Percentiles rank a stretch among this genome's conserved stretches.
These are phyloP conservation scores for Eustoma russellianum DNA, from an alignment of 257 asterid genomes.

Conservation along the genomic window DNA sequence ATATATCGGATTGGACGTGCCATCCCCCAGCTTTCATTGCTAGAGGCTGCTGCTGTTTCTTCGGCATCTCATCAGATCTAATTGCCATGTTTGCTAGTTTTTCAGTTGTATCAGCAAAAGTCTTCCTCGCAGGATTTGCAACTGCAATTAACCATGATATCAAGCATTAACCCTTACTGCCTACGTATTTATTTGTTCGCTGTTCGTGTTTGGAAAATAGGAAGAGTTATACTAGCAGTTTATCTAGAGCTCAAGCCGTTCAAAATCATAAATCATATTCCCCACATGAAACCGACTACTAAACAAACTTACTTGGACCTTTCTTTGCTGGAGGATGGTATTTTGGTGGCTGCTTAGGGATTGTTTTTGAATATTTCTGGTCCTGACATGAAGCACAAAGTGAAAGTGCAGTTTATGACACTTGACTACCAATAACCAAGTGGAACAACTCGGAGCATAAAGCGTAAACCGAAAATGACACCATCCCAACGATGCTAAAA, in stretches of 20 bases:
- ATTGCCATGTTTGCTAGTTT: slow-evolving; percentile 52
- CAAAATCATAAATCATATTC: neutral
- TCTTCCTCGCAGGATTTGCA: slow-evolving; percentile 28
- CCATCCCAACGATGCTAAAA: no score
- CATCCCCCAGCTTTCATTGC: slow-evolving; percentile 89
- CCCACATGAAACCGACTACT: neutral
- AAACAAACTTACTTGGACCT: slow-evolving; percentile 34
- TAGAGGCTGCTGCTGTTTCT: slow-evolving; percentile 41
- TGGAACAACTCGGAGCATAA: neutral
- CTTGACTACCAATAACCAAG: neutral
- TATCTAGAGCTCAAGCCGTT: neutral
- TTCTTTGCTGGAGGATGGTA: slow-evolving; percentile 65
- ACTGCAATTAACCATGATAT: slow-evolving; percentile 12
- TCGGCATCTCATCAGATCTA: slow-evolving; percentile 34
- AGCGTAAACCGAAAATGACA: neutral
- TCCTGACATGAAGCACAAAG: neutral
- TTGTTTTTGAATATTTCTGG: slow-evolving; percentile 30
- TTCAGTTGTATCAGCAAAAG: slow-evolving; percentile 17
- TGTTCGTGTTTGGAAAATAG: neutral
- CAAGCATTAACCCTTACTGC: neutral
- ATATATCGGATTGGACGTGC: slow-evolving; percentile 41
- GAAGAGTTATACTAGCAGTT: neutral
- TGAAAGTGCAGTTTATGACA: neutral
- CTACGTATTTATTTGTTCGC: neutral
- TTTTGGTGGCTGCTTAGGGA: slow-evolving; percentile 53